A percentile compares a stretch with the other conserved stretches of the same genome.
phyloP scores from a whole-genome alignment of 495 filamentous ascomycete species.

The Xylaria cubensis region DNA sequence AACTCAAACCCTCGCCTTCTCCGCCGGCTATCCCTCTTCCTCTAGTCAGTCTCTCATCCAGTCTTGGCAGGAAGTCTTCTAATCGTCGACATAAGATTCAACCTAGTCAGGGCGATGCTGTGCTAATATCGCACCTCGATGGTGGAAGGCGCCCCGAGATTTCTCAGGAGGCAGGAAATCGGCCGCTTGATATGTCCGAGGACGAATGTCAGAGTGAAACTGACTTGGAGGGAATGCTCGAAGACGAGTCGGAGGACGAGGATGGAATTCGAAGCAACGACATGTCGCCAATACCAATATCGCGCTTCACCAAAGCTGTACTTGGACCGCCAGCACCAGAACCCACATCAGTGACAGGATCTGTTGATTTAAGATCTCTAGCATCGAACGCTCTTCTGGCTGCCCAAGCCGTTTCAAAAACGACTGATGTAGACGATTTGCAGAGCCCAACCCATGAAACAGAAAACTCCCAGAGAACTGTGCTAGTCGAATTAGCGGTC shows the following conservation, averaged over 20 bases:
- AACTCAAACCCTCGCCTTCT: conserved; percentile 49
- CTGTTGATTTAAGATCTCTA: conserved; percentile 48
- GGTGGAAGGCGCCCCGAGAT: conserved; percentile 55
- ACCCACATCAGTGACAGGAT: conserved; percentile 25
- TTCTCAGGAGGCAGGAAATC: conserved; percentile 48
- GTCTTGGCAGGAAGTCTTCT: conserved; percentile 47
- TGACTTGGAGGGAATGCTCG: conserved; percentile 32
- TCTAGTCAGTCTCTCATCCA: conserved; percentile 49
- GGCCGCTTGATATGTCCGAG: conserved; percentile 33
- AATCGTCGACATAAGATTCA: conserved; percentile 50
- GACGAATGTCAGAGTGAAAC: conserved; percentile 37
- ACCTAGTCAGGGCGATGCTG: conserved; percentile 59
- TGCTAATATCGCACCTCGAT: conserved; percentile 59
- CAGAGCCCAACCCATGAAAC: conserved; percentile 29
- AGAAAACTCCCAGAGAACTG: conserved; percentile 31
- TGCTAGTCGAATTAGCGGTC: conserved; percentile 24
- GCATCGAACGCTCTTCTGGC: conserved; percentile 46
- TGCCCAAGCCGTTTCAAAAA: conserved; percentile 38
- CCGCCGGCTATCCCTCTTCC: conserved; percentile 41
- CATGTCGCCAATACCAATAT: conserved; percentile 37
- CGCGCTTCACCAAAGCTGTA: conserved; percentile 28
- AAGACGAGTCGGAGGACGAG: conserved; percentile 37
- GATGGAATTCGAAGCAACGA: conserved; percentile 40
- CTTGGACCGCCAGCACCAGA: conserved; percentile 24
- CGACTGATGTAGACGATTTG: conserved; percentile 35